Percentiles rank a stretch among this genome's conserved stretches.
phyloP scores from a whole-genome alignment of 2,329 filamentous ascomycete species.

The Xylariales sp. region DNA sequence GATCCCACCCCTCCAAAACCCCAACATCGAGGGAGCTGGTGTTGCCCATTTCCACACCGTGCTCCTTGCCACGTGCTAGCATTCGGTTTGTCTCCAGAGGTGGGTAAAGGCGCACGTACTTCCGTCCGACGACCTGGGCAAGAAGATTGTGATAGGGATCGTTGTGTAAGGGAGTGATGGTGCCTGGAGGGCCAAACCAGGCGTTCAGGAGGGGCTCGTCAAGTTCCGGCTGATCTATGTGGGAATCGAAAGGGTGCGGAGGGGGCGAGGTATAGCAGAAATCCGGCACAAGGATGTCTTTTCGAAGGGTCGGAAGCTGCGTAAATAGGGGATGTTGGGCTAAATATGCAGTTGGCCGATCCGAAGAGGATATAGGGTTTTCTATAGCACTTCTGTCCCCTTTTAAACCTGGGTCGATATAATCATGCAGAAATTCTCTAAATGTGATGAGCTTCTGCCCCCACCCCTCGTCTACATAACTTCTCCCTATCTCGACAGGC shows the following conservation, averaged over 20 bases:
- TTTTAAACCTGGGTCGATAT: slow-evolving; percentile 41
- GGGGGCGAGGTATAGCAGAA: slow-evolving; percentile 75
- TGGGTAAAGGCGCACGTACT: slow-evolving; percentile 87
- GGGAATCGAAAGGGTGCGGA: slow-evolving; percentile 36
- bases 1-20: slow-evolving; percentile 59
- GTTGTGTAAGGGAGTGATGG: slow-evolving; percentile 89
- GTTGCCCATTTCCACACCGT: slow-evolving; percentile 86
- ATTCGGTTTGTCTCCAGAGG: slow-evolving; percentile 57
- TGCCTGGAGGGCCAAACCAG: slow-evolving; percentile 86
- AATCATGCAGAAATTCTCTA: slow-evolving; percentile 59
- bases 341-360: slow-evolving; percentile 66
- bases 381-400: slow-evolving; percentile 1
- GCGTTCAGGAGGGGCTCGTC: slow-evolving; percentile 73
- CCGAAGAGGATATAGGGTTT: neutral
- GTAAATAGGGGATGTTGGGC: slow-evolving; percentile 85
- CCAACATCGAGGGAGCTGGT: slow-evolving; percentile 79
- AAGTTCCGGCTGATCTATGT: slow-evolving; percentile 34
- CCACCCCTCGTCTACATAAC: slow-evolving; percentile 84
- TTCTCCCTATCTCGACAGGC: slow-evolving; percentile 79
- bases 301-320: slow-evolving; percentile 72
- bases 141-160: slow-evolving; percentile 94
- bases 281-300: slow-evolving; percentile 78
- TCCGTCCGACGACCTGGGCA: slow-evolving; percentile 81
- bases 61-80: slow-evolving; percentile 58
- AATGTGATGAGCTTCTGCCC: slow-evolving; percentile 78